Evolutionary conservation across 108 stramenopile genomes (phyloP).

Genomic region (Mediolabrus comicus): DNA sequence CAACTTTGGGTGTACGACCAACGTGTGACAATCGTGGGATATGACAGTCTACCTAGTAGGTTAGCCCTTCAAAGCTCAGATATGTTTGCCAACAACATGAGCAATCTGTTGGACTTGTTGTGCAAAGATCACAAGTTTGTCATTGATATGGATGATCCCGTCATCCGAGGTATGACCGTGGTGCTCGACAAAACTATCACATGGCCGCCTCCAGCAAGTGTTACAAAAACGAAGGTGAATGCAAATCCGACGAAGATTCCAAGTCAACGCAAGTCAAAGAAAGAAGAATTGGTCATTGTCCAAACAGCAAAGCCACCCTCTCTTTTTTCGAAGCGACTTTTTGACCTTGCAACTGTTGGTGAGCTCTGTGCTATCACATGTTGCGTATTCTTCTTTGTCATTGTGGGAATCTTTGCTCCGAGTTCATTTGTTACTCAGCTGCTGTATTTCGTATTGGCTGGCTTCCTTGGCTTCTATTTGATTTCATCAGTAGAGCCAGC

Average conservation of each 20-base stretch:
- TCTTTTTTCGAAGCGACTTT: conserved; percentile 49
- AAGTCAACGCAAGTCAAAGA: neutral
- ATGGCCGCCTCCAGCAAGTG: conserved; percentile 72
- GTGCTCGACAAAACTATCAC: conserved; percentile 49
- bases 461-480: conserved; percentile 72
- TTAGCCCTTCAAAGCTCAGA: conserved; percentile 79
- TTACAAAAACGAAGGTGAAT: conserved; percentile 42
- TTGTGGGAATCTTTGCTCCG: conserved; percentile 50
- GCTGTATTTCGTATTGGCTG: conserved; percentile 70
- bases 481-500: conserved; percentile 84
- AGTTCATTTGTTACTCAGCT: conserved; percentile 50
- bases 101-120: conserved; percentile 74
- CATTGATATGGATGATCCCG: conserved; percentile 71
- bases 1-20: conserved; percentile 58
- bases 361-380: conserved; percentile 30
- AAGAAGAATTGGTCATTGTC: neutral
- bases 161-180: conserved; percentile 67
- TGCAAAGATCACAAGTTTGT: conserved; percentile 47
- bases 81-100: conserved; percentile 88
- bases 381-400: conserved; percentile 37
- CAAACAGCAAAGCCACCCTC: conserved; percentile 26
- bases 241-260: neutral
- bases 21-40: conserved; percentile 82
- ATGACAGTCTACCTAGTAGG: conserved; percentile 71
- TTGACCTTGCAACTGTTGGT: conserved; percentile 52